Conservation (phyloP, 139 green algal genomes). For the Coelastrella sp. region DNA sequence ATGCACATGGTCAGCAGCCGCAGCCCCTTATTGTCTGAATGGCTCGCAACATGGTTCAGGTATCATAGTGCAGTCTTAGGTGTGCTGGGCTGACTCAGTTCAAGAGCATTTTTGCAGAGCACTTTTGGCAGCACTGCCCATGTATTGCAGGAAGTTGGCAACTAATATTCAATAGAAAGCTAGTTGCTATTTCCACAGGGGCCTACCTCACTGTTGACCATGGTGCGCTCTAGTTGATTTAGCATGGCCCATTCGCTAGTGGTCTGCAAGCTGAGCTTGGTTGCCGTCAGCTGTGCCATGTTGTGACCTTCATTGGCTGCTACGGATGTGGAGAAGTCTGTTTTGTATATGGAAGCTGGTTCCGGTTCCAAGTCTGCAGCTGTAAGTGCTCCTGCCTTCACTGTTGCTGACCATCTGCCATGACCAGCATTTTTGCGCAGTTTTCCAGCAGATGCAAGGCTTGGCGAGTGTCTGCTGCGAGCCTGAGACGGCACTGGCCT, state of each 20-base stretch:
- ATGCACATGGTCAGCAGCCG: no score
- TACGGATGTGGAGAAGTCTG: neutral
- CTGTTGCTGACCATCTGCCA: neutral
- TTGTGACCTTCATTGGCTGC: neutral
- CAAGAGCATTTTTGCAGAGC: no score
- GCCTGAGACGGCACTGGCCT: neutral
- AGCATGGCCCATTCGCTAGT: slow-evolving; percentile 32
- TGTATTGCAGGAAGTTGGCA: neutral
- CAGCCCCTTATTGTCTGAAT: no score
- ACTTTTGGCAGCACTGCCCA: no score
- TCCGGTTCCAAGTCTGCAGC: slow-evolving; percentile 1
- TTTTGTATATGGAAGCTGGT: neutral
- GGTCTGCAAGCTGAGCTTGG: neutral
- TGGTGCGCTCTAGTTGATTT: slow-evolving; percentile 1
- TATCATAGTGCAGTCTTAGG: neutral
- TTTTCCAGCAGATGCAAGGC: neutral
- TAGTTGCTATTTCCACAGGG: neutral
- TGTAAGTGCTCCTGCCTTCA: neutral
- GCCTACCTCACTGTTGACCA: slow-evolving; percentile 20
- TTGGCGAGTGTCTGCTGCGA: neutral
- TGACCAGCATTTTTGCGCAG: neutral
- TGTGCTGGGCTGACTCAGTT: neutral
- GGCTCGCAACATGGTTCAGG: neutral
- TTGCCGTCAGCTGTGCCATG: slow-evolving; percentile 18
- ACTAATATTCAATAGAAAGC: neutral